Base-by-base conservation (phyloP, 768 basidiomycete genomes). In the Pulveroboletus sp. region DNA sequence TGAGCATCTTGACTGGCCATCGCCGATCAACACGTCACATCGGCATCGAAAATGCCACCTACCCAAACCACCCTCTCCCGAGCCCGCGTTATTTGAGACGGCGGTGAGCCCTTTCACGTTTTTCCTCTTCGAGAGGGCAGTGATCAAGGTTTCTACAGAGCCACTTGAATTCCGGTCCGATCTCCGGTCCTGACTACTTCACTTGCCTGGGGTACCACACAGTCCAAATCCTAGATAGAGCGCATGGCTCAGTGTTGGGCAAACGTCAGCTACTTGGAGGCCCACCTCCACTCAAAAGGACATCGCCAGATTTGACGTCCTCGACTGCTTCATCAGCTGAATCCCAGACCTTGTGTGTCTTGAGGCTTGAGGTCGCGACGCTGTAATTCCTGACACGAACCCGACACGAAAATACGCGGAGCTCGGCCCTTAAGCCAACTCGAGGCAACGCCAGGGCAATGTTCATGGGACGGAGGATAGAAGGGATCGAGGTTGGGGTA, bases 21-120 rank as follows among this genome's bases (percentile, higher is more conserved):
- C 41, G 39, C 51, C 33, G 8, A 10, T 23, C 3, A 19, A 40
- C 14, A n/a, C 9, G 24, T 49, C 34, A 17, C 20, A 35, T 11
- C 29, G 29, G 7, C 2, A 12, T 11, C n/a, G 16, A 25, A 14
- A 31, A 23, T 25, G 6, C 9, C 21, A 57, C 49, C 40, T 49
- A 86, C 87, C 86, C 47, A 90, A 75, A 25, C 90, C 90, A 29
- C 75, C 77, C 49, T 84, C 75, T 25, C 77, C 78, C 23, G 77
- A 74, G 1, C 88, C 92, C 35, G 86, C 85, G 67, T 94, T 94
- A 62, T 94, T 94, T 4, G 88, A 91, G 21, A 93, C 81, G 38
- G 82, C 90, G 23, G 85, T 92, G 38, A 94, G 68, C 54, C 84
- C 72, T 31, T 61, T 75, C 10, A 93, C 80, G 36, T 87, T 84